Conservation (phyloP, 306 rosid species). For the Trichosanthes truncata region DNA sequence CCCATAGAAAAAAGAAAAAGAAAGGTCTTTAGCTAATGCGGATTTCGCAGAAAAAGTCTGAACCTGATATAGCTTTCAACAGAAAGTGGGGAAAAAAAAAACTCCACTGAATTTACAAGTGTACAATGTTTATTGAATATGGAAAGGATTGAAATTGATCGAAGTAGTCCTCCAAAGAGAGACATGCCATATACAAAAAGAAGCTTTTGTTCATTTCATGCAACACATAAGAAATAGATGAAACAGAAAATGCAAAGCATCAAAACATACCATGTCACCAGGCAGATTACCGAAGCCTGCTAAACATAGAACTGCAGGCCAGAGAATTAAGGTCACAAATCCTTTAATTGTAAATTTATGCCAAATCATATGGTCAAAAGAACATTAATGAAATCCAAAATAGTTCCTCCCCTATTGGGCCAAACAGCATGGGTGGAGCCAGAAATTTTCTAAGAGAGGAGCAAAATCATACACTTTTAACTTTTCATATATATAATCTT, state of each 20-base stretch:
- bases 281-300: conserved; percentile 97
- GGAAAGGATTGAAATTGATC: neutral
- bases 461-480: too few relatives aligned
- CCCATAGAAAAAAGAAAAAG: neutral
- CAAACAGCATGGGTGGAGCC: too few relatives aligned
- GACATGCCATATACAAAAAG: neutral
- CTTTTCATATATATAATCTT: too few relatives aligned
- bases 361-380: neutral
- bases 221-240: neutral
- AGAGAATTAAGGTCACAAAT: conserved; percentile 46
- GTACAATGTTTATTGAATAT: too few relatives aligned
- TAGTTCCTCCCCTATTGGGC: neutral
- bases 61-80: neutral
- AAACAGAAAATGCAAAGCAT: conserved; percentile 5
- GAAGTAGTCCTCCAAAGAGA: neutral
- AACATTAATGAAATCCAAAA: neutral
- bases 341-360: neutral
- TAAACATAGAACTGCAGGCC: conserved; percentile 61
- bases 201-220: neutral
- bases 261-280: conserved; percentile 80
- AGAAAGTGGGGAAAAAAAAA: neutral
- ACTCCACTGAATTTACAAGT: too few relatives aligned
- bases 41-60: neutral
- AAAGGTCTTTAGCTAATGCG: neutral
- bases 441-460: too few relatives aligned